Percentiles rank a stretch among this genome's conserved stretches.
Evolutionary conservation across 768 basidiomycete genomes (phyloP).

Genomic region (Daedalea quercina): DNA sequence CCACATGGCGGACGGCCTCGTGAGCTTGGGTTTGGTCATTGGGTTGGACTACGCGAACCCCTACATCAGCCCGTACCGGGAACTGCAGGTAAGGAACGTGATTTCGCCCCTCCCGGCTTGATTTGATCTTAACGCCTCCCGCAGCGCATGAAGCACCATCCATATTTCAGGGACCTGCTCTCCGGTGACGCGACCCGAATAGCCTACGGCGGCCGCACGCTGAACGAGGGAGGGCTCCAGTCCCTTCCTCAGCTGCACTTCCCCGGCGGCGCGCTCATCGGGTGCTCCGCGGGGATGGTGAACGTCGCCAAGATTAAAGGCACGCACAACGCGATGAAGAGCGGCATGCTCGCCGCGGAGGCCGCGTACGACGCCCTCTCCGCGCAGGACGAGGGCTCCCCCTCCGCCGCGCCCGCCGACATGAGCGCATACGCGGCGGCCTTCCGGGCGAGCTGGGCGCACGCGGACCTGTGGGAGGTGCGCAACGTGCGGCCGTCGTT

Average conservation of each 20-base stretch:
- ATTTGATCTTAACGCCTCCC: not conserved
- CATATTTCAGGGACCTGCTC: conserved; percentile 79
- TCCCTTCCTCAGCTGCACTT: conserved; percentile 81
- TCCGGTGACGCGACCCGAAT: conserved; percentile 67
- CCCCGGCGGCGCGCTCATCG: conserved; percentile 92
- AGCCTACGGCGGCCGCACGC: conserved; percentile 82
- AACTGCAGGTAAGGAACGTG: conserved; percentile 63
- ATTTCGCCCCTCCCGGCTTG: conserved; percentile 15
- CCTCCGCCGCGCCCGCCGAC: conserved; percentile 39
- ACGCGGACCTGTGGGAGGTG: conserved; percentile 81
- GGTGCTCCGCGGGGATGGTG: conserved; percentile 93
- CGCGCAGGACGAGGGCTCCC: conserved; percentile 13
- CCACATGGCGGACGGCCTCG: conserved; percentile 89
- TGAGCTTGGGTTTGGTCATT: conserved; percentile 86
- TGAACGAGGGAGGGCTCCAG: conserved; percentile 94
- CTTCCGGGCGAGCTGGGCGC: conserved; percentile 77
- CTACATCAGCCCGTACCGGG: conserved; percentile 84
- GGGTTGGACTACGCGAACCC: conserved; percentile 95
- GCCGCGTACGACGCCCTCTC: conserved; percentile 64
- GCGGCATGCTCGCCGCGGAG: conserved; percentile 95
- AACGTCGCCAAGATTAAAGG: conserved; percentile 98
- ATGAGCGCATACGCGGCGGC: conserved; percentile 68
- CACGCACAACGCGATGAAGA: conserved; percentile 99
- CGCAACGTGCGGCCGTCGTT: conserved; percentile 91
- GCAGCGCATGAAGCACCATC: conserved; percentile 93